A percentile compares a stretch with the other conserved stretches of the same genome.
These are phyloP conservation scores for Pseudonitzschia pungens DNA, from an alignment of 108 stramenopile genomes.

Conservation along the genomic window DNA sequence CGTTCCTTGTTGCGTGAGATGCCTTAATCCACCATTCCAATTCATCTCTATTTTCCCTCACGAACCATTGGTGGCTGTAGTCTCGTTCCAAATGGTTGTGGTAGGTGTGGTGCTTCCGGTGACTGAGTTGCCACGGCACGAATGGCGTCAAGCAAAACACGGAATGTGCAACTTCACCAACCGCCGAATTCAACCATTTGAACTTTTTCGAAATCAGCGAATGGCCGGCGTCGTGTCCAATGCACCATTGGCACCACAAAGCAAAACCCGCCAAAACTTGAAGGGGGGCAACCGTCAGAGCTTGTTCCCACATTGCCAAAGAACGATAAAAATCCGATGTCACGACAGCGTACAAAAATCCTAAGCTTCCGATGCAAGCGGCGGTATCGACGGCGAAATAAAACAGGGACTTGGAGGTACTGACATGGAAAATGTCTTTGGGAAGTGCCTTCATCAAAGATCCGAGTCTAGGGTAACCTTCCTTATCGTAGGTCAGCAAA, in stretches of 20 bases:
- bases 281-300: conserved; percentile 48
- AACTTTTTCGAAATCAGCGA: conserved; percentile 43
- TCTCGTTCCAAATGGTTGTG: conserved; percentile 70
- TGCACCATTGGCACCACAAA: conserved; percentile 83
- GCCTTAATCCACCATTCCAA: conserved; percentile 50
- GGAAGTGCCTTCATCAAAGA: conserved; percentile 64
- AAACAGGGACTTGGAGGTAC: conserved; percentile 52
- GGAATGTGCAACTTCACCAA: conserved; percentile 68
- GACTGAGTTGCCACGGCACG: conserved; percentile 56
- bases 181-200: conserved; percentile 52
- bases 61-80: conserved; percentile 77
- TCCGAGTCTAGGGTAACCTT: conserved; percentile 27
- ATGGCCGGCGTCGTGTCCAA: conserved; percentile 80
- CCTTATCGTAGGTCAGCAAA: conserved; percentile 1
- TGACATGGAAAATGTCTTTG: conserved; percentile 46
- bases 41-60: conserved; percentile 55
- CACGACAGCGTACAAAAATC: conserved; percentile 58
- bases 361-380: conserved; percentile 48
- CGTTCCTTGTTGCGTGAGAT: conserved; percentile 47
- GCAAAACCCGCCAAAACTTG: conserved; percentile 68
- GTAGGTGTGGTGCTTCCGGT: conserved; percentile 57
- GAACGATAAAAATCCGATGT: conserved; percentile 52
- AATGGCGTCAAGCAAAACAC: conserved; percentile 69
- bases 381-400: conserved; percentile 55
- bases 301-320: conserved; percentile 36